phyloP scores from a whole-genome alignment of 495 filamentous ascomycete genomes.

The Daldinia loculata region DNA sequence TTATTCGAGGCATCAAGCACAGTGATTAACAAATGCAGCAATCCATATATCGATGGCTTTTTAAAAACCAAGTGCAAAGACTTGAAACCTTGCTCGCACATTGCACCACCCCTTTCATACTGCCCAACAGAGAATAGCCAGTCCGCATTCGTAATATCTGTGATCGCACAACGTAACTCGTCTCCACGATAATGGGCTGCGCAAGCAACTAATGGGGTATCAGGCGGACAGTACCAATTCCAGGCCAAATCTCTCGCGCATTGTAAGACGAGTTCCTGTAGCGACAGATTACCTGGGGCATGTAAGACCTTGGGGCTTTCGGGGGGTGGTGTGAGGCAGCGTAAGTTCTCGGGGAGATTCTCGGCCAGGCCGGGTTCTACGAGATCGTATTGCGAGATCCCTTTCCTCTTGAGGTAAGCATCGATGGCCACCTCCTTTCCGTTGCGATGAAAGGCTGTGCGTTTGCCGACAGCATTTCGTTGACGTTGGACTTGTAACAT shows the following conservation, averaged over 20 bases:
- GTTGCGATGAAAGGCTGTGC: conserved; percentile 49
- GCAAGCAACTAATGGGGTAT: conserved; percentile 42
- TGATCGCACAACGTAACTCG: conserved; percentile 45
- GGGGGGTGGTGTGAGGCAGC: conserved; percentile 49
- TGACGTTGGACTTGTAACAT: conserved; percentile 51
- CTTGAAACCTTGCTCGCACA: conserved; percentile 45
- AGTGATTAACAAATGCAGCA: conserved; percentile 43
- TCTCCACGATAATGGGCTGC: conserved; percentile 44
- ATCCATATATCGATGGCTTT: conserved; percentile 44
- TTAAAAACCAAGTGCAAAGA: conserved; percentile 43
- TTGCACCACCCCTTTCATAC: conserved; percentile 41
- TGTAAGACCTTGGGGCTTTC: conserved; percentile 37
- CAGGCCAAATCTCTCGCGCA: conserved; percentile 44
- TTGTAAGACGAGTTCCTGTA: conserved; percentile 46
- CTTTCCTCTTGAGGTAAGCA: conserved; percentile 50
- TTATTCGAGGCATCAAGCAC: conserved; percentile 45
- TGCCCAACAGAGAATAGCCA: conserved; percentile 46
- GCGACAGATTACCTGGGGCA: conserved; percentile 38
- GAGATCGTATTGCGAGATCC: conserved; percentile 50
- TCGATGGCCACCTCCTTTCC: conserved; percentile 49
- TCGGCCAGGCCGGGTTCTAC: conserved; percentile 48
- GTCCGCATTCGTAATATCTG: conserved; percentile 47
- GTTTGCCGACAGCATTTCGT: conserved; percentile 50
- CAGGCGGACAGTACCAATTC: conserved; percentile 44
- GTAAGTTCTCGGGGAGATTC: conserved; percentile 47